Conservation (phyloP, 2,329 filamentous ascomycete genomes). For the Trichoderma asperellum region DNA sequence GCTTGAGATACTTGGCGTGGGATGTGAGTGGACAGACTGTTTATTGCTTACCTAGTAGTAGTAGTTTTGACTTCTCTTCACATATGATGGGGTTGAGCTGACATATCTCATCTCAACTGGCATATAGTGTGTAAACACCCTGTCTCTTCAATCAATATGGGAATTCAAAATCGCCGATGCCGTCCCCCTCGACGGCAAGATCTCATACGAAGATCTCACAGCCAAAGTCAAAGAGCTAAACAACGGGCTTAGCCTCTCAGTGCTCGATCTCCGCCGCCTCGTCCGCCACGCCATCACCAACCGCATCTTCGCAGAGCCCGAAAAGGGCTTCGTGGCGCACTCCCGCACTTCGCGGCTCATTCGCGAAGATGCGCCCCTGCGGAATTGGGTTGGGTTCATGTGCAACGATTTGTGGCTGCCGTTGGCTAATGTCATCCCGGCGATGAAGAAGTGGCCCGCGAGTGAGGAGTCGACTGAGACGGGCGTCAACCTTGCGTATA, state of each 20-base stretch:
- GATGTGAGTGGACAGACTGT: constrained; percentile 32
- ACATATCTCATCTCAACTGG: not conserved
- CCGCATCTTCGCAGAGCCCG: constrained; percentile 45
- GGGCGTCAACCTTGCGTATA: constrained; percentile 37
- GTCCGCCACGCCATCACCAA: constrained; percentile 46
- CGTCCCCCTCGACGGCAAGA: constrained; percentile 35
- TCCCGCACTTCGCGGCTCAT: constrained; percentile 41
- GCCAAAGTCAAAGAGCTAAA: constrained; percentile 40
- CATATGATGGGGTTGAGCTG: not conserved
- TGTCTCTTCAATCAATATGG: constrained; percentile 39
- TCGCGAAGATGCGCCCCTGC: constrained; percentile 35
- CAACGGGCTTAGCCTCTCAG: constrained; percentile 44
- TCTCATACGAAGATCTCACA: constrained; percentile 37
- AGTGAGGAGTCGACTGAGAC: constrained; percentile 43
- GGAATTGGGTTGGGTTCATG: constrained; percentile 40
- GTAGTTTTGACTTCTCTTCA: not conserved
- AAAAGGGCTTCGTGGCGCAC: constrained; percentile 45
- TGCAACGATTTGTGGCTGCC: constrained; percentile 39
- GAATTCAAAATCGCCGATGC: constrained; percentile 38
- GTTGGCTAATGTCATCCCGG: constrained; percentile 38
- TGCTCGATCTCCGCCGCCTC: constrained; percentile 40
- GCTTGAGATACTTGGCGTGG: constrained; percentile 35
- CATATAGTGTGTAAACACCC: constrained; percentile 34
- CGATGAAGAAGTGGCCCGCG: constrained; percentile 42
- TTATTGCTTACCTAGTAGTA: not conserved